Base-by-base conservation (phyloP, 768 basidiomycete species). In the Lepiota venenata region DNA sequence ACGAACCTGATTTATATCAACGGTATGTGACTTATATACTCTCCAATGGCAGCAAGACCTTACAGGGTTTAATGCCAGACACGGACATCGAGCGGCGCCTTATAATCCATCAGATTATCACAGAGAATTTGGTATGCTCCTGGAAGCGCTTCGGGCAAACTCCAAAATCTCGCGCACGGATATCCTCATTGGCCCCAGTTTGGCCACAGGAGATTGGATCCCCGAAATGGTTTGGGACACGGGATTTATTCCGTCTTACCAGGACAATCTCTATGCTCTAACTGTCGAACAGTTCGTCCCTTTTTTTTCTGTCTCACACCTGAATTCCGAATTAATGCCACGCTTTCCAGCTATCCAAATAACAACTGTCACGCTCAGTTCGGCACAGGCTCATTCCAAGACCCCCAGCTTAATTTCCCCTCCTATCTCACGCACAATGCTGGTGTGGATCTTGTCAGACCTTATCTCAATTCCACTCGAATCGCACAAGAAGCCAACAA, bases 1-100 rank as follows among this genome's bases (percentile, higher is more conserved):
- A 91, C 63, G 89, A 91, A 68, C 89, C 88, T 14, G 89, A 93
- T 71, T 77, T 90, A 58, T 92, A 85, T 58, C 69, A 74, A 9
- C 55, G 62, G 64, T 74, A 68, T 20, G 51, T 43, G 2, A 49
- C 47, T 25, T 18, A 35, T 40, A 21, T 42, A 2, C 14, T 12
- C 12, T 12, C 41, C 46, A 39, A 9, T 66, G 50, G 7, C 29
- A 46, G 47, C 16, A 51, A 35, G 56, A 2, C 66, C 56, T 44
- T 32, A 29, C 16, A 16, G 5, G 22, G 16, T 37, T n/a, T 16
- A 22, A 18, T 15, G 5, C 16, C 20, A 52, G 45, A 5, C 50
- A 71, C 39, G 56, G 56, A 10, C 64, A 67, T 38, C 61, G 67
- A 18, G 35, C 51, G 0, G 51, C 53, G 35, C 47, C 66, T 1